Evolutionary conservation across 1,284 basidiomycete genomes (phyloP).

Genomic region (Ceratobasidium sp.): DNA sequence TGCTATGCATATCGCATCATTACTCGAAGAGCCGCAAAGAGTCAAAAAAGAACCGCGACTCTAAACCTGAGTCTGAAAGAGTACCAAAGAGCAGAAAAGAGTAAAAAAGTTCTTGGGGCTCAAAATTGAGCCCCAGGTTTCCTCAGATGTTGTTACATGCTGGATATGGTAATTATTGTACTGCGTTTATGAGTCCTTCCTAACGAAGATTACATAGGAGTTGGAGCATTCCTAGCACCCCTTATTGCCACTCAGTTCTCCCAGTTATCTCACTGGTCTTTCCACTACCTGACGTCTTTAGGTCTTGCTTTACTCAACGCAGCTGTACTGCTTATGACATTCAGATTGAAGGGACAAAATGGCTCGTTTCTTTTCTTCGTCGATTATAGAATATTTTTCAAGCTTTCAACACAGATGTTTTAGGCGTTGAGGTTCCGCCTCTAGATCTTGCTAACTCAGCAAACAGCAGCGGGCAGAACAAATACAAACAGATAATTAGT

Average conservation of each 20-base stretch:
- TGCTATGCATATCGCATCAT: too few species aligned
- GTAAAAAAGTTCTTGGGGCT: too few species aligned
- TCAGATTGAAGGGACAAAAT: constrained; percentile 62
- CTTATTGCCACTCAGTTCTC: constrained; percentile 78
- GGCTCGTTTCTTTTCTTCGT: constrained; percentile 24
- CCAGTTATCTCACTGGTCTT: constrained; percentile 65
- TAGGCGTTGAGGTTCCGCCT: neutral
- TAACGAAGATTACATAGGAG: constrained; percentile 58
- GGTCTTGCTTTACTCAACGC: constrained; percentile 67
- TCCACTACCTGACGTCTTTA: constrained; percentile 73
- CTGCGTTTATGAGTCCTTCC: neutral
- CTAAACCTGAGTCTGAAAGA: too few species aligned
- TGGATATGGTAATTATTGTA: constrained; percentile 61
- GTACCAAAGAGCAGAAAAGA: too few species aligned
- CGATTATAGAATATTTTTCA: too few species aligned
- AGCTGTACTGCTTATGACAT: constrained; percentile 63
- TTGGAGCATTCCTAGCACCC: constrained; percentile 76
- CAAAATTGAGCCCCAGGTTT: too few species aligned
- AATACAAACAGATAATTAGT: constrained; percentile 70
- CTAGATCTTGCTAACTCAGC: constrained; percentile 43
- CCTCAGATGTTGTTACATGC: constrained; percentile 63
- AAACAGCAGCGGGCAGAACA: constrained; percentile 59
- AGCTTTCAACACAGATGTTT: neutral
- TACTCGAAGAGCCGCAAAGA: too few species aligned
- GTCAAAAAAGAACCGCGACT: too few species aligned